These are phyloP conservation scores for Citrullus amarus DNA, from an alignment of 306 rosid genomes.

Conservation along the genomic window DNA sequence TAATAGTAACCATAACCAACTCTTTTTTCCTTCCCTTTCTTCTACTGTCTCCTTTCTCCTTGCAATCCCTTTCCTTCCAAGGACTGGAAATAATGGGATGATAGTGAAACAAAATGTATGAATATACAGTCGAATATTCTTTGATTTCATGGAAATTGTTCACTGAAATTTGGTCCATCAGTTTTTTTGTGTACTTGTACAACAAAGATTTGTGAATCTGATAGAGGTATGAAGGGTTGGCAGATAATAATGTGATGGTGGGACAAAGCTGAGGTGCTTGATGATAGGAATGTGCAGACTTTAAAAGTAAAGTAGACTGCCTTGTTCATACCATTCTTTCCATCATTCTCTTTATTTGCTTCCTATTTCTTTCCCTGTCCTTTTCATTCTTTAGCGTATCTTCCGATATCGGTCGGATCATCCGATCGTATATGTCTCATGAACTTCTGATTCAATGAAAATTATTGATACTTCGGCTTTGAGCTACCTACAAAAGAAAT, in stretches of 20 bases:
- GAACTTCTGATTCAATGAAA: not conserved
- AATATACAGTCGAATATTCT: not conserved
- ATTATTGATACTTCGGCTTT: not conserved
- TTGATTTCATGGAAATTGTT: not conserved
- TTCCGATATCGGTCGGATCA: not conserved
- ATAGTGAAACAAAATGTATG: not conserved
- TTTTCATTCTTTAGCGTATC: not conserved
- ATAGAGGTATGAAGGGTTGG: not conserved
- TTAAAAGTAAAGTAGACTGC: not conserved
- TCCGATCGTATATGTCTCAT: not conserved
- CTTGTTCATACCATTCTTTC: not conserved
- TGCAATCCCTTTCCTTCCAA: not conserved
- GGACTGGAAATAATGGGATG: not conserved
- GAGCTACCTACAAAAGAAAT: too few species aligned
- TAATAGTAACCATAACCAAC: not conserved
- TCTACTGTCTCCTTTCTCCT: not conserved
- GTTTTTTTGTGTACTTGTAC: not conserved
- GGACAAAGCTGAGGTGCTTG: not conserved
- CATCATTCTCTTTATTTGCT: not conserved
- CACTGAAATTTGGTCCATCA: not conserved
- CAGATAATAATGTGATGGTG: constrained; percentile 2
- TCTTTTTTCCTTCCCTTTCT: not conserved
- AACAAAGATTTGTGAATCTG: not conserved
- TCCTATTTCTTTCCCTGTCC: not conserved
- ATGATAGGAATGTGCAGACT: not conserved